Conservation (phyloP, 805 yeast genomes). For the Yamadazyma sp. region DNA sequence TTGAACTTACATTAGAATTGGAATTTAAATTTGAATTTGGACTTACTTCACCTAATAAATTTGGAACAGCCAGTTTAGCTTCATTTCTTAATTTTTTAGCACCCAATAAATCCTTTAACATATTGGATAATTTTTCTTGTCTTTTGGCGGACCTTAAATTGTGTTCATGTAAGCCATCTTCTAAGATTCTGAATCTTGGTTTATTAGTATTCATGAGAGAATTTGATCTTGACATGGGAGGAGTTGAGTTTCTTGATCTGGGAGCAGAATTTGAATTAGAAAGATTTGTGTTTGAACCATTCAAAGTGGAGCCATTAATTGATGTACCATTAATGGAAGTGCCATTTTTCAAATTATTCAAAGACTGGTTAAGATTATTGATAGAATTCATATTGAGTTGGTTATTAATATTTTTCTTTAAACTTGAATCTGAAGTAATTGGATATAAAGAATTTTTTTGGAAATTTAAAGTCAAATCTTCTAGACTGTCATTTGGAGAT, state of each 20-base stretch:
- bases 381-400: no score
- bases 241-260: conserved; percentile 7
- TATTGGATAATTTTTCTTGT: conserved; percentile 70
- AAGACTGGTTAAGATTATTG: no score
- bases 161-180: conserved; percentile 80
- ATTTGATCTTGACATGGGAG: conserved; percentile 17
- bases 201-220: conserved; percentile 4
- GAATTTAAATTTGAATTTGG: conserved; percentile 1
- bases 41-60: conserved; percentile 38
- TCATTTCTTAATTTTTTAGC: conserved; percentile 67
- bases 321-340: no score
- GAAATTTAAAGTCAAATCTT: conserved; percentile 4
- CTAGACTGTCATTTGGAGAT: background rate
- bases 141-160: conserved; percentile 70
- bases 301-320: no score
- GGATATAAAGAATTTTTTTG: conserved; percentile 2
- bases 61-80: conserved; percentile 74
- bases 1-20: background rate
- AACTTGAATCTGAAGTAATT: background rate
- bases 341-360: no score
- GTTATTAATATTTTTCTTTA: no score
- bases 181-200: conserved; percentile 54
- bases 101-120: conserved; percentile 75
- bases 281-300: no score
- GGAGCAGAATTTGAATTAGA: no score